These are phyloP conservation scores for Hydnum rufescens DNA, from an alignment of 768 basidiomycete genomes.

Conservation along the genomic window DNA sequence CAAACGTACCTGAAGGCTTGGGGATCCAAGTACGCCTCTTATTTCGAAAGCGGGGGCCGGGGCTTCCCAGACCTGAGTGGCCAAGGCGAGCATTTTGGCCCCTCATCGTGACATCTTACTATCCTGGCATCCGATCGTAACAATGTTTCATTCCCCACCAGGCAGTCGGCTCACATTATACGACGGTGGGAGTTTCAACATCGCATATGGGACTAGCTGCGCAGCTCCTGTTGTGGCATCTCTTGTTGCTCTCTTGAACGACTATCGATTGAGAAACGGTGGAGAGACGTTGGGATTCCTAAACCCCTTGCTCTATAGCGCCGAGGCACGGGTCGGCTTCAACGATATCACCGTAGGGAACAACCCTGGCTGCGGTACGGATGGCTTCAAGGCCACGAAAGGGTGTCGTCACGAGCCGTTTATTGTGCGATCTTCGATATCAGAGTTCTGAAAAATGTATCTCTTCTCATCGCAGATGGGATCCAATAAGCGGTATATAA, in stretches of 20 bases:
- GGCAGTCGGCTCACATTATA: background rate
- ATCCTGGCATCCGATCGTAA: background rate
- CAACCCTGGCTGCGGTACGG: constrained; percentile 7
- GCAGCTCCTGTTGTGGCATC: constrained; percentile 4
- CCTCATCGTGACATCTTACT: no score
- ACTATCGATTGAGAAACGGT: background rate
- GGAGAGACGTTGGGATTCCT: constrained; percentile 3
- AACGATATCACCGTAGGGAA: constrained; percentile 5
- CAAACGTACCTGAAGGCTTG: background rate
- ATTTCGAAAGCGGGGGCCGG: constrained; percentile 2
- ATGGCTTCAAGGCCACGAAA: constrained; percentile 4
- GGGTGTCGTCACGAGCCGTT: constrained; percentile 1
- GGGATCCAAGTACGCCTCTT: background rate
- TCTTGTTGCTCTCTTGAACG: constrained; percentile 4
- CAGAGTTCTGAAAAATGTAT: background rate
- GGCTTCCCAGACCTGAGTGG: constrained; percentile 2
- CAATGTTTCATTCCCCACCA: background rate
- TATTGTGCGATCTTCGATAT: background rate
- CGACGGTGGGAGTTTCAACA: background rate
- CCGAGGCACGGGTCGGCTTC: background rate
- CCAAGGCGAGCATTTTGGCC: background rate
- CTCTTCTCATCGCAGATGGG: background rate
- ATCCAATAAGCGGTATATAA: background rate
- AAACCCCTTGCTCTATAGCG: constrained; percentile 4
- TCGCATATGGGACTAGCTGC: constrained; percentile 3